phyloP scores from a whole-genome alignment of 2,329 filamentous ascomycete genomes.

The Sporothrix globosa region DNA sequence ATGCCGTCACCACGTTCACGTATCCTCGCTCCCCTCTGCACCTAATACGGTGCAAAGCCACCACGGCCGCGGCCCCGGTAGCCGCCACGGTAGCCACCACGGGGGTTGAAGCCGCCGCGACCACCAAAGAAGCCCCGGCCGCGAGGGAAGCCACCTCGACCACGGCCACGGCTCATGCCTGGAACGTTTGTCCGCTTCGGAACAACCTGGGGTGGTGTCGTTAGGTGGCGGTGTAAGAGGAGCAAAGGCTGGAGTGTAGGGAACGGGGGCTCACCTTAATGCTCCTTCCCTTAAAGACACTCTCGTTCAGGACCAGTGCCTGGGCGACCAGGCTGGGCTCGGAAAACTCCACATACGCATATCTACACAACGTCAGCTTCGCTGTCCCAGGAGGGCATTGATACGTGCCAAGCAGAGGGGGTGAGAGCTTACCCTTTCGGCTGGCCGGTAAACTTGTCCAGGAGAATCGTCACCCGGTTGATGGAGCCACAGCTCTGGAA shows the following conservation, averaged over 20 bases:
- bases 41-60: conserved; percentile 18
- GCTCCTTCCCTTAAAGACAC: conserved; percentile 89
- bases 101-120: conserved; percentile 56
- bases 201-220: conserved; percentile 53
- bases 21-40: not conserved
- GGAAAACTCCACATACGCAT: conserved; percentile 98
- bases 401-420: not conserved
- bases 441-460: conserved; percentile 98
- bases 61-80: conserved; percentile 66
- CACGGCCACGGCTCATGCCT: conserved; percentile 82
- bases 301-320: conserved; percentile 94
- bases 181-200: conserved; percentile 97
- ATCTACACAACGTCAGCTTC: conserved; percentile 58
- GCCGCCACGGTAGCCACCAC: conserved; percentile 61
- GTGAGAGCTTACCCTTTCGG: conserved; percentile 84
- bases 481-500: conserved; percentile 97
- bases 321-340: conserved; percentile 92
- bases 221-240: not conserved
- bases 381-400: no score
- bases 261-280: conserved; percentile 63
- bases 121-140: conserved; percentile 56
- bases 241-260: not conserved
- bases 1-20: not conserved
- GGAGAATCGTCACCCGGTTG: conserved; percentile 94
- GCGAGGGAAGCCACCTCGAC: conserved; percentile 56